phyloP scores from a whole-genome alignment of 2,329 filamentous ascomycete species.

The Penicillium brasilianum region DNA sequence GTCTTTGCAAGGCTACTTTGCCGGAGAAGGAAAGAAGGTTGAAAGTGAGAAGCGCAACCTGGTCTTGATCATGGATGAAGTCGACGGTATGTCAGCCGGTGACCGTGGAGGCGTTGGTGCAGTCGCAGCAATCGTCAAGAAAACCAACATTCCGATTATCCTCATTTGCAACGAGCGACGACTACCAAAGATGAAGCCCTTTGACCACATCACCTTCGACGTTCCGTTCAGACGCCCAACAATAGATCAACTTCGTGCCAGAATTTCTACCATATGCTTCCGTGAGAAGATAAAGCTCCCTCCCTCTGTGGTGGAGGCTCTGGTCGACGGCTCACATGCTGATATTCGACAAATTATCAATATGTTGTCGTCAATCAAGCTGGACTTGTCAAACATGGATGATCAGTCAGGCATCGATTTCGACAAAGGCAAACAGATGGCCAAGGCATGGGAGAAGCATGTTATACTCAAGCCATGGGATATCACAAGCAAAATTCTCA shows the following conservation, averaged over 20 bases:
- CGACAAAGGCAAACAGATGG: constrained; percentile 89
- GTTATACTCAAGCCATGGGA: constrained; percentile 97
- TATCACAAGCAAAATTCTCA: constrained; percentile 91
- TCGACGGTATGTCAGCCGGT: constrained; percentile 97
- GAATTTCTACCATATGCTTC: constrained; percentile 94
- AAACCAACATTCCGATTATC: constrained; percentile 92
- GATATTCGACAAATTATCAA: constrained; percentile 99
- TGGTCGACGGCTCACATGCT: constrained; percentile 93
- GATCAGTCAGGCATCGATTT: constrained; percentile 81
- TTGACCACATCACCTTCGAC: constrained; percentile 84
- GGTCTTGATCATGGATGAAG: constrained; percentile 97
- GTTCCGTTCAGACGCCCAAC: constrained; percentile 88
- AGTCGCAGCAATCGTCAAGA: constrained; percentile 91
- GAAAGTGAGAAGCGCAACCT: constrained; percentile 87
- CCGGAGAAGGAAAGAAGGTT: constrained; percentile 78
- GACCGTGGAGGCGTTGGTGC: constrained; percentile 95
- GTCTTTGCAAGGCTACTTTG: constrained; percentile 88
- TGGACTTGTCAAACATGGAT: constrained; percentile 78
- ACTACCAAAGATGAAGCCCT: constrained; percentile 97
- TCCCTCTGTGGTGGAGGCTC: constrained; percentile 79
- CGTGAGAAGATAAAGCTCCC: constrained; percentile 88
- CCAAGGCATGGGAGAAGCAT: constrained; percentile 98
- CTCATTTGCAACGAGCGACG: constrained; percentile 96
- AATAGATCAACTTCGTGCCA: constrained; percentile 84
- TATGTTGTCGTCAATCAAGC: constrained; percentile 93